These are phyloP conservation scores for Pleurotus platypus DNA, from an alignment of 768 basidiomycete genomes.

Conservation along the genomic window DNA sequence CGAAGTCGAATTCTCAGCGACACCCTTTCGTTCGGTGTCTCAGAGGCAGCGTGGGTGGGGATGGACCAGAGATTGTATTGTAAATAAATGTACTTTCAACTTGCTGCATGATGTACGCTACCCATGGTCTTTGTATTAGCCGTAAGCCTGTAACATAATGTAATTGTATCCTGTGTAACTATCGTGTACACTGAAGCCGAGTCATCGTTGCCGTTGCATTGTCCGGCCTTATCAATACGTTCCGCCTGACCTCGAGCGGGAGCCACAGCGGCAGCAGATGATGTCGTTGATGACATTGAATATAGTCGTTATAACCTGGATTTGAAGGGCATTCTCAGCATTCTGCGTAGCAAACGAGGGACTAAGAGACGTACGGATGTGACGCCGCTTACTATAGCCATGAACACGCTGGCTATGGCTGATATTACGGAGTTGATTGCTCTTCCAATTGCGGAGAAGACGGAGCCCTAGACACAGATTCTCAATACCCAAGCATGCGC, in stretches of 20 bases:
- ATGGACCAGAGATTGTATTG: too few relatives aligned
- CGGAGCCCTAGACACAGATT: slow-evolving; percentile 28
- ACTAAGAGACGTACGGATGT: slow-evolving; percentile 26
- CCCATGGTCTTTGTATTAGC: neutral
- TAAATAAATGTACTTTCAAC: neutral
- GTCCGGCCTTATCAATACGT: neutral
- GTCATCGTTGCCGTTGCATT: too few relatives aligned
- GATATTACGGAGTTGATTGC: slow-evolving; percentile 36
- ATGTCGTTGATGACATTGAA: slow-evolving; percentile 57
- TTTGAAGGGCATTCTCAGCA: neutral
- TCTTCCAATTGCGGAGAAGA: slow-evolving; percentile 39
- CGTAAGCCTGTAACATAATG: neutral
- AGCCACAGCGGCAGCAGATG: slow-evolving; percentile 41
- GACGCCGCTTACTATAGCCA: slow-evolving; percentile 36
- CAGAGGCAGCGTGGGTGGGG: too few relatives aligned
- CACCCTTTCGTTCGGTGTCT: too few relatives aligned
- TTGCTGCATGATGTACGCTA: neutral
- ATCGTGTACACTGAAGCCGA: too few relatives aligned
- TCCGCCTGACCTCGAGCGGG: neutral
- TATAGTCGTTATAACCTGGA: slow-evolving; percentile 60
- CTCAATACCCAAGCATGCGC: neutral
- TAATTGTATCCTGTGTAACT: neutral
- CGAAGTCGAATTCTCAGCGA: too few relatives aligned
- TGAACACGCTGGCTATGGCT: slow-evolving; percentile 35
- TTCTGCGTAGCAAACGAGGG: neutral